Base-by-base conservation (phyloP, 768 basidiomycete genomes). In the Kwoniella sp. region DNA sequence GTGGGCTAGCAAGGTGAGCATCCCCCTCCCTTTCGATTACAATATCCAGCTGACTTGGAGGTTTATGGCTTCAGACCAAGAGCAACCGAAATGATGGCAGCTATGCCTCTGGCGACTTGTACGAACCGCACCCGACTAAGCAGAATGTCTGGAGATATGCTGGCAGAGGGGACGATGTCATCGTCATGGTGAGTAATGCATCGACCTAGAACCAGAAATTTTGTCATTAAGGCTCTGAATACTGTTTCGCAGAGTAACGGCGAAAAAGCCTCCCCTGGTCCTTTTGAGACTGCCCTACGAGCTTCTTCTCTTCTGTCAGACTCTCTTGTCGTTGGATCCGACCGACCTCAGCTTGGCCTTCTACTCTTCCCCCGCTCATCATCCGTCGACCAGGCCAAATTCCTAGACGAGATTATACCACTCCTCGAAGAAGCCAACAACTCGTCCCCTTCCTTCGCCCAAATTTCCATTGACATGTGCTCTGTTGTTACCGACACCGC, bases 71-170 rank as follows among this genome's bases (percentile, higher is more conserved):
- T n/a, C n/a, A 83, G 81, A 72, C 72, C 36, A 77, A 80, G 65
- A 74, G 77, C 17, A 85, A 86, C 68, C 78, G 83, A 30, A 78
- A 80, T 1, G 84, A 86, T 65, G 84, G 83, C 3, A 83, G 83
- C 1, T 86, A 84, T 65, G 85, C 85, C 0, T 84, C 84, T 2
- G 85, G 83, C 33, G 86, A 87, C 70, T 80, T 86, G 5, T 85
- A 86, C 69, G 63, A 81, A 37, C 79, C 79, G 48, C 85, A 86
- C 64, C 79, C 82, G 0, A 70, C 72, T 2, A 80, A 82, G 55
- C 54, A 71, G 6, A 63, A 81, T 60, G 77, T 80, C 15, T 85
- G 82, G 80, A 82, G 81, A 68, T 84, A 83, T 54, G 78, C 82
- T 2, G 85, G 85, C 0, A 77, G 85, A 44, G 78, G 84, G 33